Evolutionary conservation across 441 rosid genomes (phyloP).

Genomic region (Omphalea diandra): DNA sequence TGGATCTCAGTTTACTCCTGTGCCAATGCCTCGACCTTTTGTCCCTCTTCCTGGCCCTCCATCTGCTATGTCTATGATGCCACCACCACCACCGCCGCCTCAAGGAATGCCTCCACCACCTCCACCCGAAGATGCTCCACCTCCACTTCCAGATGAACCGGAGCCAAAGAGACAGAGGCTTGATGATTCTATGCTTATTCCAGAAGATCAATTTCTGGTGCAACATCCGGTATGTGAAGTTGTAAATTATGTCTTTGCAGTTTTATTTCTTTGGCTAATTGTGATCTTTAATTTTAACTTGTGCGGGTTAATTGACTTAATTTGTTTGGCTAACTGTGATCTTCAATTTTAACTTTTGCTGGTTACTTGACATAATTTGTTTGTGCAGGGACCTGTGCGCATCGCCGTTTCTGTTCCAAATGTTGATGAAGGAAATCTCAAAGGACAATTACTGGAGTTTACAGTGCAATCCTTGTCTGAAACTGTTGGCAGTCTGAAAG

Average conservation of each 20-base stretch:
- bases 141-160: constrained; percentile 96
- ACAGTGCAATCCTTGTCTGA: constrained; percentile 78
- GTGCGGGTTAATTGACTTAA: no score
- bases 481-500: constrained; percentile 87
- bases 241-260: background rate
- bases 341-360: background rate
- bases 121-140: constrained; percentile 93
- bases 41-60: constrained; percentile 44
- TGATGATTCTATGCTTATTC: constrained; percentile 72
- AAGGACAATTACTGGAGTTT: constrained; percentile 80
- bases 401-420: constrained; percentile 75
- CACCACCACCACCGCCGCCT: constrained; percentile 68
- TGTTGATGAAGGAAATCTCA: constrained; percentile 79
- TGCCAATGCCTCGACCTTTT: constrained; percentile 63
- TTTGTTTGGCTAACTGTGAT: background rate
- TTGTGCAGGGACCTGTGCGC: constrained; percentile 68
- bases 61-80: constrained; percentile 63
- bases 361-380: constrained; percentile 2
- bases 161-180: constrained; percentile 91
- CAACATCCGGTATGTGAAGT: constrained; percentile 61
- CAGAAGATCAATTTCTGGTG: constrained; percentile 87
- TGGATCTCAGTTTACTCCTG: constrained; percentile 72
- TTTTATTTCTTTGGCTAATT: background rate
- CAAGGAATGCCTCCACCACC: constrained; percentile 94
- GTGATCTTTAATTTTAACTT: no score